Base-by-base conservation (phyloP, 805 yeast species). In the Scheffersomyces ergatensis region DNA sequence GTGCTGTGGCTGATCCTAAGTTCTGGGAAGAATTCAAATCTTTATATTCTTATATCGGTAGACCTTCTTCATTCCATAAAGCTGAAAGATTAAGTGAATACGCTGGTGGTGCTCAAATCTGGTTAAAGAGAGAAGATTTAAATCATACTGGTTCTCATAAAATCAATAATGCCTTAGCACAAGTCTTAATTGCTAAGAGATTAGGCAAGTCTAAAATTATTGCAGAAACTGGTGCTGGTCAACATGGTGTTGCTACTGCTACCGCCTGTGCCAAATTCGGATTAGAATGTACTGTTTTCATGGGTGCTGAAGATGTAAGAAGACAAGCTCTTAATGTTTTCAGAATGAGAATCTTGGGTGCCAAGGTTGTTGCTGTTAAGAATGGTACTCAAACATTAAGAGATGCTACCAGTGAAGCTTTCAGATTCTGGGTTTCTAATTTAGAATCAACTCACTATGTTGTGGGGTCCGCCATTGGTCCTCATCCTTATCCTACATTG, bases 241-340 rank as follows among this genome's bases (percentile, higher is more conserved):
- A 86, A 67, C 95, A 86, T 58, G 95, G 95, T 71, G 95, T 86
- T 29, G 95, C 95, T 30, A 86, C 93, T 38, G 95, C 95, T 23
- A 86, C 95, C 45, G 95, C 95, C 0, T 83, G 90, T 74, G 95
- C 95, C 48, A 85, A 85, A 58, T 86, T 93, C 54, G 99, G 99
- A 38, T 64, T 93, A 66, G 79, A 85, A 61, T 93, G 99, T 73
- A 88, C 88, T 13, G 95, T 93, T 26, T 92, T 80, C 59, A 93
- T 93, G 99, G 99, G 99, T 48, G 98, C 98, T 34, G 99, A 93
- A 69, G 99, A 93, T 70, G 96, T 88, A 33, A 85, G 97, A 65
- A 87, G 99, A 68, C 99, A 93, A 76, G 97, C 99, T 12, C 75
- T 93, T 50, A 93, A 93, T 58, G 99, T 93, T 30, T 93, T 93